phyloP scores from a whole-genome alignment of 306 rosid genomes.

The Mucuna pruriens region DNA sequence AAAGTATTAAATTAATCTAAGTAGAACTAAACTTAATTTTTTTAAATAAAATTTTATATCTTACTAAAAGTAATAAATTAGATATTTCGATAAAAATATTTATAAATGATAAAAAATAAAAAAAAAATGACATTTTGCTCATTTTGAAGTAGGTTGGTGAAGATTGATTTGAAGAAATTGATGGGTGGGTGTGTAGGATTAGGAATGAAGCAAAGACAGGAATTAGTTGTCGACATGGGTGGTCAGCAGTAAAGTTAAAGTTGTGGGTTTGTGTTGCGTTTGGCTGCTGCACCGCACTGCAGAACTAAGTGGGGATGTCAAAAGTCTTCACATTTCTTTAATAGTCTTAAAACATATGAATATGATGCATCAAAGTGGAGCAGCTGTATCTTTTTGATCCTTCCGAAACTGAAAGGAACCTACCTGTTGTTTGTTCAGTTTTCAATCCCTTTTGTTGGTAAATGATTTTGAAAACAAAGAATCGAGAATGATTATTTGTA shows the following conservation, averaged over 20 bases:
- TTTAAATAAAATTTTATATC: too few species aligned
- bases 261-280: neutral
- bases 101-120: too few species aligned
- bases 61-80: too few species aligned
- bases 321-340: neutral
- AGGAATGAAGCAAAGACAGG: neutral
- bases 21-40: too few species aligned
- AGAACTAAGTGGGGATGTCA: neutral
- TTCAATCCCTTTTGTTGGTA: neutral
- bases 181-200: neutral
- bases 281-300: neutral
- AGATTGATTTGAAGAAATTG: neutral
- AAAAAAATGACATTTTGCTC: neutral
- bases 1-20: too few species aligned
- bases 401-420: neutral
- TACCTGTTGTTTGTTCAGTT: neutral
- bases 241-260: neutral
- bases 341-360: neutral
- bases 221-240: conserved; percentile 3
- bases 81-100: too few species aligned
- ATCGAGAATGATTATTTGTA: too few species aligned
- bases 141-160: conserved; percentile 5
- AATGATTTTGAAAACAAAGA: neutral
- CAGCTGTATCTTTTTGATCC: neutral
- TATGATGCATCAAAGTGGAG: neutral